Conservation (phyloP, 2,329 filamentous ascomycete species). For the Neurospora sp. region DNA sequence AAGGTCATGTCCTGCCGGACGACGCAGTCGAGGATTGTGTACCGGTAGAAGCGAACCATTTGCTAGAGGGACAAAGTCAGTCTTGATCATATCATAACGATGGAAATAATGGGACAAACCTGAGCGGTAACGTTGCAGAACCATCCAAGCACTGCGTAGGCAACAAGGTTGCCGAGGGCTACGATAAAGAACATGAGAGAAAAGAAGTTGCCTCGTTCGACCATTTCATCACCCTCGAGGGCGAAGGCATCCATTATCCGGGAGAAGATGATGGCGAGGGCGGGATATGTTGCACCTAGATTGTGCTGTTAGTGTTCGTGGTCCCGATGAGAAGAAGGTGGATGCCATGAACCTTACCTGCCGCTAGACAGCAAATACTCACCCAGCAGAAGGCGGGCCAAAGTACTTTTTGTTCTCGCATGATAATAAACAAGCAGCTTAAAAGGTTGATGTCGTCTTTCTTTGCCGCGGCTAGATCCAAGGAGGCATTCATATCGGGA, state of each 20-base stretch:
- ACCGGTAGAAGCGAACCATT: slow-evolving; percentile 26
- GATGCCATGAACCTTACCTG: slow-evolving; percentile 2
- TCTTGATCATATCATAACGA: neutral
- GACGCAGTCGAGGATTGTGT: slow-evolving; percentile 38
- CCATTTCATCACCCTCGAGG: slow-evolving; percentile 6
- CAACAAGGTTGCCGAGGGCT: slow-evolving; percentile 34
- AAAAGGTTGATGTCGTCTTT: slow-evolving; percentile 3
- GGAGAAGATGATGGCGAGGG: slow-evolving; percentile 29
- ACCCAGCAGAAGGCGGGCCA: slow-evolving; percentile 2
- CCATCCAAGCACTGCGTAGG: slow-evolving; percentile 31
- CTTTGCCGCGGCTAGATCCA: neutral
- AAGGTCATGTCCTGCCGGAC: slow-evolving; percentile 44
- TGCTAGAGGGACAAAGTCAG: slow-evolving; percentile 11
- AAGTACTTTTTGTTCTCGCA: slow-evolving; percentile 5
- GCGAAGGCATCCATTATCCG: slow-evolving; percentile 10
- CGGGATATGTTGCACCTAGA: slow-evolving; percentile 29
- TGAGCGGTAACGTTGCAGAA: slow-evolving; percentile 27
- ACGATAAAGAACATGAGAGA: slow-evolving; percentile 47
- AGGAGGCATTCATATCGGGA: neutral
- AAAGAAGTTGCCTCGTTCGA: slow-evolving; percentile 36
- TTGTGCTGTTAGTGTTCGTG: neutral
- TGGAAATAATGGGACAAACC: slow-evolving; percentile 11
- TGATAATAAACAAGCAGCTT: slow-evolving; percentile 5
- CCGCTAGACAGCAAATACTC: slow-evolving; percentile 1
- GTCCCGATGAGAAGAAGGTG: neutral